Base-by-base conservation (phyloP, 306 rosid species). In the Medicago lupulina region DNA sequence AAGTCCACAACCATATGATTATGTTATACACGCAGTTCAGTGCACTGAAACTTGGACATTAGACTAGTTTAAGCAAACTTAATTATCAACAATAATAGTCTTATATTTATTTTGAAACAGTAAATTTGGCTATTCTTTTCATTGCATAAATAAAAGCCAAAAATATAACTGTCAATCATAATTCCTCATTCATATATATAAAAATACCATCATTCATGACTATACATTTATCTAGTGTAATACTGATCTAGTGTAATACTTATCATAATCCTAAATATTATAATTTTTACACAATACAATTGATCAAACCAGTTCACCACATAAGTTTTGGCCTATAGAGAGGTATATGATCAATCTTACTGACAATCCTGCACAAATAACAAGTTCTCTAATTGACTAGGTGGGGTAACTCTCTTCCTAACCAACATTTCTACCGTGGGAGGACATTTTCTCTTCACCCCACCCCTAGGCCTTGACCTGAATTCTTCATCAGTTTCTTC, bases 401-500 rank as follows among this genome's bases (percentile, higher is more conserved):
- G 97, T 0, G 93, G 92, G 1, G 85, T 81, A 49, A 95, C 86
- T 73, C 99, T 89, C 86, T 90, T 95, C 77, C 97, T 80, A 31
- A 88, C 54, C 21, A 95, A 75, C 92, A 92, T 89, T 83, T 89
- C 97, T 15, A 90, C 73, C 0, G 88, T 82, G 9, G 97, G 97
- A 50, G 97, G 97, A 54, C 55, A 88, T 47, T 14, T 58, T 80
- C 99, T 90, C 86, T 95, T 95, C 34, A 68, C 63, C 66, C 99
- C 97, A 16, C 99, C 99, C 68, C 90, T 87, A 1, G 90, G 85
- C 87, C 88, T 88, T 31, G 97, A 89, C 47, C 86, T 88, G 75
- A 88, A 95, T 76, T 75, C 85, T 76, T 84, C 89, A 54, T 95
- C 98, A 4, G 85, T 75, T 76, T 81, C 97, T 79, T 81, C 92